These are phyloP conservation scores for Hygrophila difformis DNA, from an alignment of 257 asterid genomes.

Conservation along the genomic window DNA sequence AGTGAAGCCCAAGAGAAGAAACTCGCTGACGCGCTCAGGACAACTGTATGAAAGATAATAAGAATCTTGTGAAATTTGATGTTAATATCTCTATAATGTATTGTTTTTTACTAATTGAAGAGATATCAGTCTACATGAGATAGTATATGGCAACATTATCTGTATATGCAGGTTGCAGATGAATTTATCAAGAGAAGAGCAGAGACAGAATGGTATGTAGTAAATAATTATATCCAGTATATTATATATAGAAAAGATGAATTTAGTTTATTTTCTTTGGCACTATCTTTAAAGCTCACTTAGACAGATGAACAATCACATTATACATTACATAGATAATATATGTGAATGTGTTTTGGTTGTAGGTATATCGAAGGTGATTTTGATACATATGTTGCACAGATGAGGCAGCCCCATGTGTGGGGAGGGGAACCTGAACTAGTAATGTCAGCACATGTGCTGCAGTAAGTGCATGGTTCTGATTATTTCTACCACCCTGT, in stretches of 20 bases:
- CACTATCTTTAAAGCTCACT: too few relatives aligned
- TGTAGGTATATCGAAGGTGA: slow-evolving; percentile 75
- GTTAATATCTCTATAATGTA: neutral
- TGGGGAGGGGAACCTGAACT: slow-evolving; percentile 90
- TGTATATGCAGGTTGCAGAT: slow-evolving; percentile 47
- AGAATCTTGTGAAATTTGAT: too few relatives aligned
- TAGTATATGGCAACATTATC: slow-evolving; percentile 2
- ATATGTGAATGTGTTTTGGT: too few relatives aligned
- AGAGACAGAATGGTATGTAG: slow-evolving; percentile 61
- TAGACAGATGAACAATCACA: neutral
- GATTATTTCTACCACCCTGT: too few relatives aligned
- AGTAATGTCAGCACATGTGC: slow-evolving; percentile 63
- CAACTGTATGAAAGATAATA: too few relatives aligned
- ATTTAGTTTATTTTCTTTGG: too few relatives aligned
- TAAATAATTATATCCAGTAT: too few relatives aligned
- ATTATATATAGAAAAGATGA: too few relatives aligned
- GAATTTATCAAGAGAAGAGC: slow-evolving; percentile 65
- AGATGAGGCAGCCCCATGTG: slow-evolving; percentile 53
- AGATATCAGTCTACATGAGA: slow-evolving; percentile 4
- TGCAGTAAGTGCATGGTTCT: slow-evolving; percentile 44
- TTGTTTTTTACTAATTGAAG: slow-evolving; percentile 3
- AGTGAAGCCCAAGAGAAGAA: slow-evolving; percentile 50
- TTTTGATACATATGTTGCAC: slow-evolving; percentile 52
- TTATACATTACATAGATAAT: too few relatives aligned
- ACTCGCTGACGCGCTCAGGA: slow-evolving; percentile 73